These are phyloP conservation scores for Talaromyces islandicus DNA, from an alignment of 2,329 filamentous ascomycete genomes.

Conservation along the genomic window DNA sequence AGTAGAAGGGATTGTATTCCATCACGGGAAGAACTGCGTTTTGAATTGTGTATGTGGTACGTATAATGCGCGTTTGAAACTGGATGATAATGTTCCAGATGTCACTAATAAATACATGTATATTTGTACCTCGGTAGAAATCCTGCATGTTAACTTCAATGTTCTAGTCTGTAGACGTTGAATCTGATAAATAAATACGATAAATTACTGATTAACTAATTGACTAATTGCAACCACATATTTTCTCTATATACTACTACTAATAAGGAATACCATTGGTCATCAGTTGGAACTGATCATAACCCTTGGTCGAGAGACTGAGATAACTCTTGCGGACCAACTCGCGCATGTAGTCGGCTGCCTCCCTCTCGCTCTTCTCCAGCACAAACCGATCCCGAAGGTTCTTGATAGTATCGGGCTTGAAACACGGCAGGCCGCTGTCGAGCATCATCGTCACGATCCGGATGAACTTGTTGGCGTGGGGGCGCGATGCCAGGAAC, in stretches of 20 bases:
- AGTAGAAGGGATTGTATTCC: conserved; percentile 12
- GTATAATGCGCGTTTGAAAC: neutral
- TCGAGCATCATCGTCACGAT: conserved; percentile 95
- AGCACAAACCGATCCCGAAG: conserved; percentile 90
- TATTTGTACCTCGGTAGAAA: too few species aligned
- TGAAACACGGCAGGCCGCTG: conserved; percentile 93
- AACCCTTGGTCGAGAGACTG: conserved; percentile 87
- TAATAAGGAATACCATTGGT: conserved; percentile 97
- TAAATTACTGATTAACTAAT: neutral
- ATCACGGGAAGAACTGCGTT: neutral
- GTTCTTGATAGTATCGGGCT: conserved; percentile 87
- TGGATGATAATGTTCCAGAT: neutral
- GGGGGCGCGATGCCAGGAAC: conserved; percentile 80
- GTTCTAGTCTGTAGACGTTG: neutral
- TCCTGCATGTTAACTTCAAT: neutral
- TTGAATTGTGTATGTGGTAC: neutral
- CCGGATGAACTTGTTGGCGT: conserved; percentile 82
- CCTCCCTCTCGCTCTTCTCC: conserved; percentile 85
- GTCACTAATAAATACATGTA: neutral
- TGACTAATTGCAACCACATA: neutral
- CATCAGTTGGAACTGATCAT: conserved; percentile 95
- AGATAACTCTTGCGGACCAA: conserved; percentile 84
- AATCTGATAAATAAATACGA: neutral
- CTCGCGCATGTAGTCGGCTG: conserved; percentile 87
- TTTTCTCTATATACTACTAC: neutral